Base-by-base conservation (phyloP, 768 basidiomycete species). In the Termitomyces eurrhizus region DNA sequence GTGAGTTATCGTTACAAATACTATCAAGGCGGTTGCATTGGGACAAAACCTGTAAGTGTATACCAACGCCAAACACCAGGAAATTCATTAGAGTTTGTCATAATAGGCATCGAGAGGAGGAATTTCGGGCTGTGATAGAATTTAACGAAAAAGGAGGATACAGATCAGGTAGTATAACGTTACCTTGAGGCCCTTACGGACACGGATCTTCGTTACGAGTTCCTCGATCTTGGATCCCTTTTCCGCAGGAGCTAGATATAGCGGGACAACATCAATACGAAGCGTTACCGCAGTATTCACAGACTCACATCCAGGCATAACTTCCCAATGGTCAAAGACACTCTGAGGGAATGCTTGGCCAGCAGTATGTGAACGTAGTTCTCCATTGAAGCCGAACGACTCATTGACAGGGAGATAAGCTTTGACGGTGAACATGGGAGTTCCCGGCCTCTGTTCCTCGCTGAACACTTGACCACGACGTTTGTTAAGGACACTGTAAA, bases 371-470 rank as follows among this genome's bases (percentile, higher is more conserved):
- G 87, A 86, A 67, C 97, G 92, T 59, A 99, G 87, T 68, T 93
- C 95, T 68, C 90, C 93, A 75, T 95, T 98, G 89, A 98, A 98
- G 66, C 96, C 95, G 79, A 98, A 97, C 6, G 93, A 94, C 75
- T 94, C 92, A 74, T 80, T 79, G 75, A 94, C 92, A 67, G 94
- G 94, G 36, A 95, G 83, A 81, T 93, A 94, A 41, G 95, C 95
- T 85, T 97, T 98, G 77, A 99, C 92, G 53, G 91, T 98, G 87
- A 96, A 97, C 95, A 98, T 97, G 62, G 97, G 97, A 18, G 97
- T 99, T 80, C 97, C 96, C 4, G 88, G 81, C 70, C 95, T 82
- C 78, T 98, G 97, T 77, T 98, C 97, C 78, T 98, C 93, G 67
- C 90, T 92, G 85, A 96, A 95, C 63, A 99, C 96, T 73, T 98